These are phyloP conservation scores for Rhizopogon salebrosus DNA, from an alignment of 768 basidiomycete genomes.

Conservation along the genomic window DNA sequence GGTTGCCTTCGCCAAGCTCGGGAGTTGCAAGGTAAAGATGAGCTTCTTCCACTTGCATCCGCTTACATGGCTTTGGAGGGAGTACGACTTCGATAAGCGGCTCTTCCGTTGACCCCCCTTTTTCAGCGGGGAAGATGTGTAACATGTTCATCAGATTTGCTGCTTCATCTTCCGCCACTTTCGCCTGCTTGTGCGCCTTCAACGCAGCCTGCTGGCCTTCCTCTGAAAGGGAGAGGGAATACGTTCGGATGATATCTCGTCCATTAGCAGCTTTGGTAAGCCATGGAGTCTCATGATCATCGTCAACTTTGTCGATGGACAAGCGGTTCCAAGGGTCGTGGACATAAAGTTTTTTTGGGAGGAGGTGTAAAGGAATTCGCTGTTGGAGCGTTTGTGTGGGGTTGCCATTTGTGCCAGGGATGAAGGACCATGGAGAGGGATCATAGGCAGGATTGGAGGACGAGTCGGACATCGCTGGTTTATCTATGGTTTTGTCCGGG, in stretches of 20 bases:
- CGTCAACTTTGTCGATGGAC: constrained; percentile 1
- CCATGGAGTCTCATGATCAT: constrained; percentile 18
- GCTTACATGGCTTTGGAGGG: constrained; percentile 18
- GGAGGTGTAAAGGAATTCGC: constrained; percentile 27
- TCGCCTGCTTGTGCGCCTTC: constrained; percentile 1
- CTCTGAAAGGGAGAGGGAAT: constrained; percentile 19
- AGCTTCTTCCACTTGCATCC: constrained; percentile 28
- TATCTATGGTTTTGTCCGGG: not conserved
- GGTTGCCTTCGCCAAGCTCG: constrained; percentile 41
- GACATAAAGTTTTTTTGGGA: constrained; percentile 38
- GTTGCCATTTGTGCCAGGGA: constrained; percentile 26
- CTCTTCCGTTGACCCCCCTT: constrained; percentile 17
- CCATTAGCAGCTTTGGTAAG: constrained; percentile 8
- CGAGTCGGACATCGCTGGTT: not conserved
- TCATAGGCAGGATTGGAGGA: constrained; percentile 31
- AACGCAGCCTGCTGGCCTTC: not conserved
- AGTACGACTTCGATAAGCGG: constrained; percentile 26
- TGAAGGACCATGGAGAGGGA: constrained; percentile 35
- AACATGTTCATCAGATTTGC: constrained; percentile 12
- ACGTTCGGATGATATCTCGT: constrained; percentile 26
- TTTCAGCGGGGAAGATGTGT: constrained; percentile 15
- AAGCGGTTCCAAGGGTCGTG: constrained; percentile 40
- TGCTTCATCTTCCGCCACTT: constrained; percentile 7
- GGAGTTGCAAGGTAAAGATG: constrained; percentile 45
- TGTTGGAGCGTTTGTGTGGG: constrained; percentile 30